Conservation (phyloP, 1,284 basidiomycete species). For the Austroboletus olivaceoglutinosus region DNA sequence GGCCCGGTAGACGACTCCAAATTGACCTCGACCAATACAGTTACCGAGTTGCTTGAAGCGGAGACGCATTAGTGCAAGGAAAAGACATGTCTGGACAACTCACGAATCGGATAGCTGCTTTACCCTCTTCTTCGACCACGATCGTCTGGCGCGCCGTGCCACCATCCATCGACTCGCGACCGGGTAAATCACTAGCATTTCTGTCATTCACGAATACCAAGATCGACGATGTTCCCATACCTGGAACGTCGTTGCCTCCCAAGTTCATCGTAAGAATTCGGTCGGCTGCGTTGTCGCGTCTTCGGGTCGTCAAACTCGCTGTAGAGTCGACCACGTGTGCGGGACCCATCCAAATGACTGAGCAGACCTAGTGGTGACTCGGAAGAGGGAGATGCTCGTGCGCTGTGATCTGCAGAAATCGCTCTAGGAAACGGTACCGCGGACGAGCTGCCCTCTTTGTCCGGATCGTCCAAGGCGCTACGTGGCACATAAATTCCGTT, state of each 20-base stretch:
- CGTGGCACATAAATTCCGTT: constrained; percentile 51
- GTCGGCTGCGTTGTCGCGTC: constrained; percentile 51
- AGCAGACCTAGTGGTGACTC: constrained; percentile 24
- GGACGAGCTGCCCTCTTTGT: constrained; percentile 32
- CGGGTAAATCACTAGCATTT: constrained; percentile 63
- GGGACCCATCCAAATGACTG: constrained; percentile 45
- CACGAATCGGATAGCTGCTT: constrained; percentile 80
- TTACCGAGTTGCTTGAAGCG: constrained; percentile 83
- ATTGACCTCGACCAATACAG: constrained; percentile 94
- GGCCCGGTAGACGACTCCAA: constrained; percentile 92
- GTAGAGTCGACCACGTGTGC: constrained; percentile 61
- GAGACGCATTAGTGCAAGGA: constrained; percentile 7
- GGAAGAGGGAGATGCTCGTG: constrained; percentile 36
- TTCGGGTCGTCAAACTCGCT: constrained; percentile 62
- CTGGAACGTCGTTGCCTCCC: constrained; percentile 36
- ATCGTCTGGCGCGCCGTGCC: constrained; percentile 71
- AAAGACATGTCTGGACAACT: constrained; percentile 37
- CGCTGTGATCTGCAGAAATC: constrained; percentile 47
- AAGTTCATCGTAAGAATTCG: constrained; percentile 68
- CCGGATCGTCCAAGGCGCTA: constrained; percentile 35
- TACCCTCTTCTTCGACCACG: constrained; percentile 79
- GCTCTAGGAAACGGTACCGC: constrained; percentile 61
- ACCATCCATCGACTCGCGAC: constrained; percentile 59
- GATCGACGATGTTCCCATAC: constrained; percentile 31
- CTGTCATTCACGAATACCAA: constrained; percentile 39